Percentiles rank a stretch among this genome's conserved stretches.
Conservation (phyloP, 352 stramenopile species). For the Phytophthora litchii region DNA sequence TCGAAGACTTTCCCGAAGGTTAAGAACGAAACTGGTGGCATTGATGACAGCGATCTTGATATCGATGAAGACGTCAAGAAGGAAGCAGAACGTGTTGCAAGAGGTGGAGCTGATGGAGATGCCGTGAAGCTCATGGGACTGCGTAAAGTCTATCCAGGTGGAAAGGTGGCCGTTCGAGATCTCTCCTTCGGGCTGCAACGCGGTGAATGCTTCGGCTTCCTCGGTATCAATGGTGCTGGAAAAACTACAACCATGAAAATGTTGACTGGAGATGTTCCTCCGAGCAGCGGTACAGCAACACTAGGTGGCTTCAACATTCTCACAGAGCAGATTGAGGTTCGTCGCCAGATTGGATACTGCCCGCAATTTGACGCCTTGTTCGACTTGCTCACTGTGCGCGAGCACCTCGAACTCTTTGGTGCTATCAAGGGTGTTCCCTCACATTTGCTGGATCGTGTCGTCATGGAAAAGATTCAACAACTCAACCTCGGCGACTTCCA, state of each 20-base stretch:
- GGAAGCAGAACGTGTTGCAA: conserved; percentile 42
- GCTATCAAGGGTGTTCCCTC: conserved; percentile 87
- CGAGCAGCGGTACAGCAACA: conserved; percentile 45
- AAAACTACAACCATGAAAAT: conserved; percentile 96
- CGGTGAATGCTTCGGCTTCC: conserved; percentile 93
- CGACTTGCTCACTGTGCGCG: conserved; percentile 81
- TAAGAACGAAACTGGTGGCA: conserved; percentile 42
- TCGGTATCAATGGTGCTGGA: conserved; percentile 94
- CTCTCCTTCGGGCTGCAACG: conserved; percentile 75
- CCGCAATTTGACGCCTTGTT: conserved; percentile 90
- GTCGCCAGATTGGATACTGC: conserved; percentile 89
- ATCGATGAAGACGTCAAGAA: conserved; percentile 53
- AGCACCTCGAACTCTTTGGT: conserved; percentile 90
- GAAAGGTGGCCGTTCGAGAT: conserved; percentile 80
- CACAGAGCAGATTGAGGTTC: conserved; percentile 64
- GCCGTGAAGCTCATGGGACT: conserved; percentile 54
- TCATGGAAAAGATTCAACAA: conserved; percentile 77
- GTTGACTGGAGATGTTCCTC: conserved; percentile 85
- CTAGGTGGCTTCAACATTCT: conserved; percentile 38
- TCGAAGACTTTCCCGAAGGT: conserved; percentile 60
- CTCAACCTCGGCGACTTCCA: conserved; percentile 84
- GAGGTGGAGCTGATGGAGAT: conserved; percentile 30
- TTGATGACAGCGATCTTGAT: conserved; percentile 38
- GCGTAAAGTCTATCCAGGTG: conserved; percentile 76
- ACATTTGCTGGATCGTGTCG: conserved; percentile 77